Evolutionary conservation across 768 basidiomycete species (phyloP).

Genomic region (Hypholoma sublateritium): DNA sequence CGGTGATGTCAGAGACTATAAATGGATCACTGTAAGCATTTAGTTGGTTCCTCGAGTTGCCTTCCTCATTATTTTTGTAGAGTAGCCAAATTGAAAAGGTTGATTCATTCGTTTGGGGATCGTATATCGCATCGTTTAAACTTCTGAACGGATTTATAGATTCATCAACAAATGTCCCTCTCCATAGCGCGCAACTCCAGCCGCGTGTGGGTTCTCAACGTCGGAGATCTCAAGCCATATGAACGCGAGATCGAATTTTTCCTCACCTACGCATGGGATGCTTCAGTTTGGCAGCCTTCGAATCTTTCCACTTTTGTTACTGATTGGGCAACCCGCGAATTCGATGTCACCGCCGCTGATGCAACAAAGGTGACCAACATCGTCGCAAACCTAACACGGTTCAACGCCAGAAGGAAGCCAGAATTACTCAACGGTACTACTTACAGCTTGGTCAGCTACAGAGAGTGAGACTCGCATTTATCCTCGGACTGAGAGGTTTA

Average conservation of each 20-base stretch:
- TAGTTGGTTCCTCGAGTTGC: background rate
- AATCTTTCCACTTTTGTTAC: slow-evolving; percentile 54
- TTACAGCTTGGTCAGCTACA: slow-evolving; percentile 63
- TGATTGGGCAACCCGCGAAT: slow-evolving; percentile 66
- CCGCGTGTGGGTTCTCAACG: slow-evolving; percentile 70
- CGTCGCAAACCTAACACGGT: slow-evolving; percentile 53
- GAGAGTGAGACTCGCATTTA: slow-evolving; percentile 51
- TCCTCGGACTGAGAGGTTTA: background rate
- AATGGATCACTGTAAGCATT: slow-evolving; percentile 60
- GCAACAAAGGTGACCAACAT: slow-evolving; percentile 48
- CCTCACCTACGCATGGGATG: slow-evolving; percentile 61
- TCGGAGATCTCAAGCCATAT: slow-evolving; percentile 75
- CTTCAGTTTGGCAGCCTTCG: slow-evolving; percentile 51
- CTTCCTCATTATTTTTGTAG: slow-evolving; percentile 22
- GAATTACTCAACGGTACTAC: slow-evolving; percentile 64
- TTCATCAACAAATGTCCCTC: slow-evolving; percentile 70
- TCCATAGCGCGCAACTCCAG: slow-evolving; percentile 59
- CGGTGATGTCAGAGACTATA: slow-evolving; percentile 65
- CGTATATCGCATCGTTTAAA: background rate
- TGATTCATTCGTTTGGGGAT: background rate
- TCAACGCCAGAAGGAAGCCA: slow-evolving; percentile 62
- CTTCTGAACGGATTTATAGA: slow-evolving; percentile 26
- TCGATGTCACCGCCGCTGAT: slow-evolving; percentile 41
- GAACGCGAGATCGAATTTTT: slow-evolving; percentile 74
- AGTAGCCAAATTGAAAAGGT: slow-evolving; percentile 55